phyloP scores from a whole-genome alignment of 108 stramenopile species.

The Stephanodiscus triporus region DNA sequence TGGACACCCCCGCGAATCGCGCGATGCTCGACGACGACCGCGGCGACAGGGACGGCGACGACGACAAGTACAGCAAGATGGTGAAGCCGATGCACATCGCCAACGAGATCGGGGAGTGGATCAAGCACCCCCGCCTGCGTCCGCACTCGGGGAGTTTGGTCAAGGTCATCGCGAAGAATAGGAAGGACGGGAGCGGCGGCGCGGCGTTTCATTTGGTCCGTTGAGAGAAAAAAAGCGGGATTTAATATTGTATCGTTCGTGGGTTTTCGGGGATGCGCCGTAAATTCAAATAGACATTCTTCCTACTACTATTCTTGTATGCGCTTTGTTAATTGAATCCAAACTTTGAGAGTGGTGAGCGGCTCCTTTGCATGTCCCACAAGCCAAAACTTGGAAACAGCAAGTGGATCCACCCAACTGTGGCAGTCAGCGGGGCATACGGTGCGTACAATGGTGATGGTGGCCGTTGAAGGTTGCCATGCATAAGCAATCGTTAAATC shows the following conservation, averaged over 20 bases:
- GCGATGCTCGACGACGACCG: constrained; percentile 55
- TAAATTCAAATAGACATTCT: background rate
- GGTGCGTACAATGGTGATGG: too few species aligned
- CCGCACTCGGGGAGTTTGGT: constrained; percentile 84
- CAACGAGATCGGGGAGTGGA: constrained; percentile 77
- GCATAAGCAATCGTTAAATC: too few species aligned
- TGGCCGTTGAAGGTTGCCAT: too few species aligned
- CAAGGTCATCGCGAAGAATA: constrained; percentile 71
- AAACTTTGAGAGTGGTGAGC: too few species aligned
- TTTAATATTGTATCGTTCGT: background rate
- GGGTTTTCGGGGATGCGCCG: background rate
- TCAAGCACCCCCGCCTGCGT: constrained; percentile 59
- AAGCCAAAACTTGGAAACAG: background rate
- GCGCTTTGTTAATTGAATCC: too few species aligned
- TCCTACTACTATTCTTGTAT: background rate
- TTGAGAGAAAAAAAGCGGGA: constrained; percentile 6
- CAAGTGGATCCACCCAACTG: too few species aligned
- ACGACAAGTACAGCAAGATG: constrained; percentile 55
- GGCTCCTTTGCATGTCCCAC: too few species aligned
- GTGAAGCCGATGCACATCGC: constrained; percentile 78
- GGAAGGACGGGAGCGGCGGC: constrained; percentile 52
- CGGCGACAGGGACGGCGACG: constrained; percentile 22
- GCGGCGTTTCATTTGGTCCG: constrained; percentile 67
- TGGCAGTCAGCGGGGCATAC: too few species aligned
- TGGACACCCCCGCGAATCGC: constrained; percentile 84